Evolutionary conservation across 1,284 basidiomycete species (phyloP).

Genomic region (Puccinia hordei): DNA sequence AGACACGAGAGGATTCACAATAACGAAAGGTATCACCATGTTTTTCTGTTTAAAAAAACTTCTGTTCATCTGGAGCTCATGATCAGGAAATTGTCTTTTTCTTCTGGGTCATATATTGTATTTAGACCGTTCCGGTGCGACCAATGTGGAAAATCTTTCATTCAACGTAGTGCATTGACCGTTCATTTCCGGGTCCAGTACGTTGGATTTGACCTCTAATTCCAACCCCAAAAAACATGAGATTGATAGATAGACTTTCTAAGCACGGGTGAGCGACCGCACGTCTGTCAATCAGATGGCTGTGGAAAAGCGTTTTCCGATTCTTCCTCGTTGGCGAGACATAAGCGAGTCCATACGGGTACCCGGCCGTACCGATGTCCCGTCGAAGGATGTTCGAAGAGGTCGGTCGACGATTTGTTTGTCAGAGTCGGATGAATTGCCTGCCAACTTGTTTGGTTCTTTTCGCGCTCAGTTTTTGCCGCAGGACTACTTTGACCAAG

Average conservation of each 20-base stretch:
- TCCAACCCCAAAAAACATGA: too few species aligned
- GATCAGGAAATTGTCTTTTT: too few species aligned
- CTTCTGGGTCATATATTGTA: too few species aligned
- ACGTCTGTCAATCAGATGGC: slow-evolving; percentile 61
- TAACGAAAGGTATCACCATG: slow-evolving; percentile 54
- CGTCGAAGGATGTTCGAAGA: slow-evolving; percentile 53
- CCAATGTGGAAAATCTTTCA: slow-evolving; percentile 61
- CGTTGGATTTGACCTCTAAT: slow-evolving; percentile 53
- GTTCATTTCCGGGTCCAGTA: slow-evolving; percentile 62
- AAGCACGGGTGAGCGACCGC: slow-evolving; percentile 66
- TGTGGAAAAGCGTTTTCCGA: slow-evolving; percentile 65
- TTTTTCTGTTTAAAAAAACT: too few species aligned
- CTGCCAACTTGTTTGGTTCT: background rate
- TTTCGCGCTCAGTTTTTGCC: slow-evolving; percentile 55
- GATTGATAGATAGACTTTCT: too few species aligned
- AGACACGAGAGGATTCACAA: slow-evolving; percentile 62
- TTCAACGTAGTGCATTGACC: slow-evolving; percentile 61
- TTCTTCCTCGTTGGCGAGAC: slow-evolving; percentile 65
- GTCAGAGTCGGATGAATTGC: too few species aligned
- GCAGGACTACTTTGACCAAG: slow-evolving; percentile 56
- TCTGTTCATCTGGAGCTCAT: background rate
- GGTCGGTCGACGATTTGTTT: slow-evolving; percentile 52
- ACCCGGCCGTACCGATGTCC: slow-evolving; percentile 59
- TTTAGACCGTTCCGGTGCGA: slow-evolving; percentile 51
- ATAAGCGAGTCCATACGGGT: slow-evolving; percentile 64